Evolutionary conservation across 306 rosid genomes (phyloP), one percentile per base, ranked within the genome.

Genomic region (Vicia sativa): DNA sequence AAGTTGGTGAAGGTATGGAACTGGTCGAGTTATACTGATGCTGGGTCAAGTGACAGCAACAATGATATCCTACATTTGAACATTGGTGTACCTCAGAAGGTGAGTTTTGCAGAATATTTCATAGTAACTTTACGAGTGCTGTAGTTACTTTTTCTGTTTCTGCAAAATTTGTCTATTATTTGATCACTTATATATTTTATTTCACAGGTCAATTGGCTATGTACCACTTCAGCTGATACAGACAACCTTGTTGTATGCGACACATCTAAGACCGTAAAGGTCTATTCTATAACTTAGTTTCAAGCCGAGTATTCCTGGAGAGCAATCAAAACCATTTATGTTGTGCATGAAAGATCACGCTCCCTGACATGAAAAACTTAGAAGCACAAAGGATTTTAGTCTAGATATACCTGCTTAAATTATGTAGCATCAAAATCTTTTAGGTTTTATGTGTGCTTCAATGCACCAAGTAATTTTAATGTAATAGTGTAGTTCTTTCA

Each of bases 231-330:
- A 38, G 76, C 87, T 67, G 97, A 85, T 69, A 67, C 84, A 1
- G 96, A 90, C 79, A 93, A 90, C 83, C 95, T 93, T 19, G 73
- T 88, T 25, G 91, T 90, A 31, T 93, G 97, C 55, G 99, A 93
- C 70, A 90, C 97, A 41, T 81, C 95, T 5, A 86, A 93, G 82
- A 84, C 80, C 29, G 91, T 93, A 39, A 90, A 90, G 79, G 95
- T 88, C 77, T 88, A 83, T 73, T 83, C 90, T 15, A 64, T 90
- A 74, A 61, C 83, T 14, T 90, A 85, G 86, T 74, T 74, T 28
- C 37, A 66, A 56, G 64, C 60, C 25, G 7, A 46, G 62, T 67
- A 7, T 39, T 64, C 56, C 75, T 34, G 67, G 67, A 57, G 71
- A 52, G 74, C 71, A 67, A 75, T 50, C 52, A 38, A 59, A 68